phyloP scores from a whole-genome alignment of 768 basidiomycete species.

The Tremella mesenterica region DNA sequence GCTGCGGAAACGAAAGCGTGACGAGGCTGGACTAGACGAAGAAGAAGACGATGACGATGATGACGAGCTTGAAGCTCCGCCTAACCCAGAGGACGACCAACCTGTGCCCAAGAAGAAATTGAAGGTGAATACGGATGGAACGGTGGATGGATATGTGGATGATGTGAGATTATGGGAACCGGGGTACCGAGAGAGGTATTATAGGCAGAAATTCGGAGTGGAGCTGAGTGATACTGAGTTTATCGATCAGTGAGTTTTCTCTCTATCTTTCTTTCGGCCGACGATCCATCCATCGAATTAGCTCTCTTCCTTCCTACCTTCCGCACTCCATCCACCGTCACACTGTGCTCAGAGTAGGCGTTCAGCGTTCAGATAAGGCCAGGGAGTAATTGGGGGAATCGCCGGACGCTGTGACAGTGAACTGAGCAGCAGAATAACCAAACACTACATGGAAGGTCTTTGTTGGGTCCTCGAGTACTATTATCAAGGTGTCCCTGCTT shows the following conservation, averaged over 20 bases:
- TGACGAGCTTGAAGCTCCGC: conserved; percentile 30
- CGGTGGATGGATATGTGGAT: conserved; percentile 80
- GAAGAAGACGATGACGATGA: conserved; percentile 45
- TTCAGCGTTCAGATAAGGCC: too few relatives aligned
- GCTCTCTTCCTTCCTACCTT: too few relatives aligned
- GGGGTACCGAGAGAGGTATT: conserved; percentile 92
- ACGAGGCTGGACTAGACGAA: conserved; percentile 41
- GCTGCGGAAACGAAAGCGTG: conserved; percentile 49
- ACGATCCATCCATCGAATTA: too few relatives aligned
- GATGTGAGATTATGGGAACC: conserved; percentile 93
- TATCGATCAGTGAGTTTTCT: conserved; percentile 56
- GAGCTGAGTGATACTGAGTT: conserved; percentile 63
- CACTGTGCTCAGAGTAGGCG: too few relatives aligned
- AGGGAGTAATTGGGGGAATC: too few relatives aligned
- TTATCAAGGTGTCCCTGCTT: conserved; percentile 91
- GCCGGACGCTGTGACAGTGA: conserved; percentile 1
- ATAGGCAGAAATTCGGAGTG: conserved; percentile 81
- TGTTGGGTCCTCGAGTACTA: conserved; percentile 96
- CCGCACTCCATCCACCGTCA: too few relatives aligned
- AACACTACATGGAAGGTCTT: conserved; percentile 83
- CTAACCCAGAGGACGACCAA: conserved; percentile 41
- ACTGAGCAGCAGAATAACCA: conserved; percentile 55
- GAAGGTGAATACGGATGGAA: conserved; percentile 81
- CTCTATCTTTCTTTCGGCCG: neutral
- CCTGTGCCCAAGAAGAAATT: conserved; percentile 50